Conservation (phyloP, 768 basidiomycete genomes). For the Calocybe gangraenosa region DNA sequence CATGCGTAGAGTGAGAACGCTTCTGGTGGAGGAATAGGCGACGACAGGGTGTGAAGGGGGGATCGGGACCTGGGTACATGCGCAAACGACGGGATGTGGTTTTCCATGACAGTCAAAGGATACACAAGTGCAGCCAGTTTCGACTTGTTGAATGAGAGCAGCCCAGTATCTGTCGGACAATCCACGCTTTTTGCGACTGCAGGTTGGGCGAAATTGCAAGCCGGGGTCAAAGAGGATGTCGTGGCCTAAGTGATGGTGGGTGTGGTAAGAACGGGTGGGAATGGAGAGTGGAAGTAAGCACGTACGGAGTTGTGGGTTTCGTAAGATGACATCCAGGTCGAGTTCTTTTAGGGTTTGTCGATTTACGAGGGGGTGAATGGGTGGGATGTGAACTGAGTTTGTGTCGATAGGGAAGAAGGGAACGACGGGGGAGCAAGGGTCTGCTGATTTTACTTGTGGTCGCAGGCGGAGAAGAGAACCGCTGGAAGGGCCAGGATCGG, state of each 20-base stretch:
- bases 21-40: slow-evolving; percentile 37
- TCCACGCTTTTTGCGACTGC: slow-evolving; percentile 68
- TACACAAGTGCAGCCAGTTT: slow-evolving; percentile 79
- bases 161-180: slow-evolving; percentile 82
- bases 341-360: slow-evolving; percentile 80
- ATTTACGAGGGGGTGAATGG: slow-evolving; percentile 74
- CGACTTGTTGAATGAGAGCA: slow-evolving; percentile 73
- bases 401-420: slow-evolving; percentile 38
- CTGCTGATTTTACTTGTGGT: slow-evolving; percentile 24
- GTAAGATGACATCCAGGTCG: slow-evolving; percentile 79
- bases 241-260: slow-evolving; percentile 49
- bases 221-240: slow-evolving; percentile 87
- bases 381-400: slow-evolving; percentile 56
- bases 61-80: slow-evolving; percentile 42
- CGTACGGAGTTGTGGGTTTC: slow-evolving; percentile 89
- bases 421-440: slow-evolving; percentile 22
- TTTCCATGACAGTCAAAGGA: slow-evolving; percentile 62
- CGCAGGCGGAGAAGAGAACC: slow-evolving; percentile 38
- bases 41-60: slow-evolving; percentile 37
- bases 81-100: slow-evolving; percentile 53
- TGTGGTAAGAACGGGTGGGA: slow-evolving; percentile 11
- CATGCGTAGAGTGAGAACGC: slow-evolving; percentile 57
- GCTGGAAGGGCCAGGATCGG: slow-evolving; percentile 39
- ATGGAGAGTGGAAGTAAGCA: slow-evolving; percentile 20
- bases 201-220: slow-evolving; percentile 75